Evolutionary conservation across 2,329 filamentous ascomycete genomes (phyloP).

Genomic region (Coleophoma crateriformis): DNA sequence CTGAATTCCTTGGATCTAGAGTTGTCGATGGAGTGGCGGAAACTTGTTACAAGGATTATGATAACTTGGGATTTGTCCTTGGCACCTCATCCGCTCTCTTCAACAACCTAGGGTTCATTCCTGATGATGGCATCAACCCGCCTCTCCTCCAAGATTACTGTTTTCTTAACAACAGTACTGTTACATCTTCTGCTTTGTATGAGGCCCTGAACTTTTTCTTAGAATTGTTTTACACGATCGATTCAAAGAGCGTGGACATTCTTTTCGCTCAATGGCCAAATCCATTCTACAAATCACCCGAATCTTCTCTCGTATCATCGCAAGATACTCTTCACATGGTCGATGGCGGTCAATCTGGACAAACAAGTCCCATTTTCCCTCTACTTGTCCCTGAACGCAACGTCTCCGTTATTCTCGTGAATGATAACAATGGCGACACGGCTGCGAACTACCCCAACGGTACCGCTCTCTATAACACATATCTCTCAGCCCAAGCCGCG

Average conservation of each 20-base stretch:
- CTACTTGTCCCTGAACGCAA: slow-evolving; percentile 32
- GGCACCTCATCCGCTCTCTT: slow-evolving; percentile 37
- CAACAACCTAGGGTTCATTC: slow-evolving; percentile 16
- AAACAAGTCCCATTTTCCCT: slow-evolving; percentile 40
- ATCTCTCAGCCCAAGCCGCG: slow-evolving; percentile 6
- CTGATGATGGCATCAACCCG: slow-evolving; percentile 8
- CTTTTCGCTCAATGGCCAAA: slow-evolving; percentile 28
- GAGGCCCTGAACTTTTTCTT: slow-evolving; percentile 12
- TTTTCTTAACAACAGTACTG: background rate
- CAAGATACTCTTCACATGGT: slow-evolving; percentile 29
- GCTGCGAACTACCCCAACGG: slow-evolving; percentile 35
- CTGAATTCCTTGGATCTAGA: slow-evolving; percentile 33
- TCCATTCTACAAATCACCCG: slow-evolving; percentile 34
- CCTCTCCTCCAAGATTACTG: slow-evolving; percentile 6
- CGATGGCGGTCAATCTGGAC: slow-evolving; percentile 34
- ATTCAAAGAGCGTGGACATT: slow-evolving; percentile 19
- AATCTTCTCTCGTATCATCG: slow-evolving; percentile 22
- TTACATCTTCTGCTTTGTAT: background rate
- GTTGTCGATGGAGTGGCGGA: slow-evolving; percentile 25
- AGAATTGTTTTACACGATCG: slow-evolving; percentile 16
- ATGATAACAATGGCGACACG: slow-evolving; percentile 38
- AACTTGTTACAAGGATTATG: slow-evolving; percentile 39
- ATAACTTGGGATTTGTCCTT: slow-evolving; percentile 39
- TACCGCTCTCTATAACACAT: slow-evolving; percentile 27
- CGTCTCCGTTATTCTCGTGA: slow-evolving; percentile 37